Evolutionary conservation across 2,329 filamentous ascomycete species (phyloP), one percentile per base, ranked within the genome.

Genomic region (Fusarium sororula): DNA sequence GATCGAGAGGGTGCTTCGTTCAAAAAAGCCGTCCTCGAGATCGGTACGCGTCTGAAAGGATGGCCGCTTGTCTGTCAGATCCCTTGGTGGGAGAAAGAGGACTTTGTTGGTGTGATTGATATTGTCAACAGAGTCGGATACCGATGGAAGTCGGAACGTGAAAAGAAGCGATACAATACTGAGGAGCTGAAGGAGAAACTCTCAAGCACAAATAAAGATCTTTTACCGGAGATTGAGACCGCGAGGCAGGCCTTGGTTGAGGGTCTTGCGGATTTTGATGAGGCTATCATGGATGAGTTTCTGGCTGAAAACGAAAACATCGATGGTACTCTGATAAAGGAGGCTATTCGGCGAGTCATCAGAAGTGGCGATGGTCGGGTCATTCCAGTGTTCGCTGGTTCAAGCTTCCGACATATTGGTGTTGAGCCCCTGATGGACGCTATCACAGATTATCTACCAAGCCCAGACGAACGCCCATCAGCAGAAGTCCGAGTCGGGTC

Each of bases 11-110:
- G 93, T 15, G 93, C 93, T 5, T 90, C 66, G 1, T 98, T 98
- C 84, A 92, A 92, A 32, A 90, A 92, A 60, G 96, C 96, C 0
- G 92, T 98, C 2, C 92, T 93, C 66, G 95, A 98, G 79, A 92
- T 98, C 37, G 95, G 93, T 6, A 87, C 91, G 2, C 90, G 94
- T 61, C 86, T 99, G 26, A 90, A 91, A 67, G 93, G 92, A 4
- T 97, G 93, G 92, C 96, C 96, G 6, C 91, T 96, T 20, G 91
- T 98, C 14, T 98, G 96, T 79, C 95, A 98, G 78, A 95, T 98
- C 71, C 96, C 96, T 1, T 98, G 95, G 94, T 98, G 95, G 90
- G 90, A 93, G 10, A 92, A 92, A 67, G 93, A 94, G 13, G 88
- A 89, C 11, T 93, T 98, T 76, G 89, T 91, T 30, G 96, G 96